Evolutionary conservation across 306 rosid genomes (phyloP).

Genomic region (Begonia masoniana): DNA sequence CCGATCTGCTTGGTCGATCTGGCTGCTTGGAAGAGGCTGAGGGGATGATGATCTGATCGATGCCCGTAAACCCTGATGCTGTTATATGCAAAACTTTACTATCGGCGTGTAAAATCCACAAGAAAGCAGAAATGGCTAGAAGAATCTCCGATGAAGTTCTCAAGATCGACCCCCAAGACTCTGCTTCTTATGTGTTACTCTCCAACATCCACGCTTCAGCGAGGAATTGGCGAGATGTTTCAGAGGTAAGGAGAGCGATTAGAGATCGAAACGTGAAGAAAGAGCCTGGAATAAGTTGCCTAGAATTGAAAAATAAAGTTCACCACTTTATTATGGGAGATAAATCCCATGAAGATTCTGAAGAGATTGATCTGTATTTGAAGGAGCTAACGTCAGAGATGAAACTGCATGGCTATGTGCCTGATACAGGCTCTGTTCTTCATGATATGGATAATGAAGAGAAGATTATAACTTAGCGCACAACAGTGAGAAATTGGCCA

Average conservation of each 20-base stretch:
- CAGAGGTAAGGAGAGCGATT: slow-evolving; percentile 60
- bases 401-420: slow-evolving; percentile 71
- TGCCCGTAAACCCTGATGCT: slow-evolving; percentile 71
- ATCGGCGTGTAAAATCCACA: slow-evolving; percentile 80
- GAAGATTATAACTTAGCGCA: slow-evolving; percentile 65
- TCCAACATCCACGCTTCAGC: slow-evolving; percentile 75
- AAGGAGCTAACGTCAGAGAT: slow-evolving; percentile 56
- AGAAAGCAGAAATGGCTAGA: slow-evolving; percentile 58
- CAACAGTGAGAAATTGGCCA: slow-evolving; percentile 80
- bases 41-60: slow-evolving; percentile 54
- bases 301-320: slow-evolving; percentile 64
- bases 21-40: slow-evolving; percentile 79
- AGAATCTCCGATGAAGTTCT: slow-evolving; percentile 62
- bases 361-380: slow-evolving; percentile 49
- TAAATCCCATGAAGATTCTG: slow-evolving; percentile 38
- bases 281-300: slow-evolving; percentile 82
- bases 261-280: slow-evolving; percentile 53
- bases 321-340: slow-evolving; percentile 54
- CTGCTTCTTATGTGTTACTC: slow-evolving; percentile 67
- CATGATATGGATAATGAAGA: slow-evolving; percentile 90
- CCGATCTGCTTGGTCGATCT: slow-evolving; percentile 71
- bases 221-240: slow-evolving; percentile 70
- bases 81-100: slow-evolving; percentile 80
- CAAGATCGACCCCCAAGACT: slow-evolving; percentile 58
- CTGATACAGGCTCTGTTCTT: slow-evolving; percentile 55